Base-by-base conservation (phyloP, 2,329 filamentous ascomycete genomes). In the Pseudopyricularia cyperi region DNA sequence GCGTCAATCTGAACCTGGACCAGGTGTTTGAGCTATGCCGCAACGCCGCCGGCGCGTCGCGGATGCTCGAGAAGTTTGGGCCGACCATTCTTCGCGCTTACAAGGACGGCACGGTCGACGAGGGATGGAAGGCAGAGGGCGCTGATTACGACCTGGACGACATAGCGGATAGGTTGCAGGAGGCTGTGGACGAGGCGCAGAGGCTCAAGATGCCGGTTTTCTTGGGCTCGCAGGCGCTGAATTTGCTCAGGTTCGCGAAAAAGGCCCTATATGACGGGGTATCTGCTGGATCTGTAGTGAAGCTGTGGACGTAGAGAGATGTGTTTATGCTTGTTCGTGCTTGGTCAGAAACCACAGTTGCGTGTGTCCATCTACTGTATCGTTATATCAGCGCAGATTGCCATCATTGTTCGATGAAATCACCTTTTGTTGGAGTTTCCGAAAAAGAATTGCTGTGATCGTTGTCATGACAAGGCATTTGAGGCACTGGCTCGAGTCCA, bases 1-100 rank as follows among this genome's bases (percentile, higher is more conserved):
- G 58, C 50, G 67, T 72, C 26, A 63, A 63, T 3, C 62, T 74
- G 33, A 70, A 73, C 42, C 62, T 74, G 17, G 68, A 72, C 35
- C 70, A 72, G 59, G 66, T 73, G 2, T 65, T 68, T 47, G 68
- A 70, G 34, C 63, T 74, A 48, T 74, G 70, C 56, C 59, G 69
- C 56, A 69, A 72, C 53, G 71, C 71, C 1, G 71, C 71, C 0
- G 71, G 71, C 9, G 68, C 68, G 6, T 71, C 67, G 53, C 60
- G 57, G 30, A 63, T 72, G 55, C 59, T 73, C 47, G 63, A 66
- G 37, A 54, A 56, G 7, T 57, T 66, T 26, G 70, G 70, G 0
- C 66, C 65, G 1, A 60, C 63, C 33, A 67, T 73, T 19, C 65
- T 74, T 46, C 59, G 62, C 34, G 60, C 66, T 3, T 59, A 68